Evolutionary conservation across 257 asterid species (phyloP), one percentile per base, ranked within the genome.

Genomic region (Salvia rosmarinus): DNA sequence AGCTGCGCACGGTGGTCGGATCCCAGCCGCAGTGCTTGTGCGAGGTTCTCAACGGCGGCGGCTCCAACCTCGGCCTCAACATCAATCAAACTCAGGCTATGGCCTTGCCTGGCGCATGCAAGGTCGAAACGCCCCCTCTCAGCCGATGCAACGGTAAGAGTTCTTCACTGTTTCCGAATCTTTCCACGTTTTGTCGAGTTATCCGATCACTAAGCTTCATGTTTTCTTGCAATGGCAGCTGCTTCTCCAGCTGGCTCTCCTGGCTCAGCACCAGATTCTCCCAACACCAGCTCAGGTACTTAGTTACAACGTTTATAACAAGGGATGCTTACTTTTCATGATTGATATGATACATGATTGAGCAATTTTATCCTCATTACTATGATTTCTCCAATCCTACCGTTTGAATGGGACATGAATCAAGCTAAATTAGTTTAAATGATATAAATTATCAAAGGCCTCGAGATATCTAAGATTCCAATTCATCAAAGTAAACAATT

Each of bases 21-120:
- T 78, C 89, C 8, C 84, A 87, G 64, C 92, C 98, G 0, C 70
- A 69, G 11, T 92, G 98, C 84, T 62, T 92, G 80, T 90, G 98
- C 17, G 82, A 88, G 52, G 87, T 88, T 21, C 89, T 88, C 7
- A 83, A 69, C 37, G 96, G 97, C 12, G 96, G 87, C 5, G 89
- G 74, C 9, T 78, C 96, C 0, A 79, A 77, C 57, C 80, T 88
- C 4, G 96, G 96, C 64, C 78, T 92, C 16, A 77, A 54, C 67
- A 83, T 92, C 30, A 90, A 90, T 75, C 95, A 90, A 62, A 85
- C 98, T 74, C 95, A 80, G 77, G 98, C 98, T 5, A 57, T 92
- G 19, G 90, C 80, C n/a, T 59, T 92, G 72, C 98, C 98, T 8
- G 71, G 52, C 23, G 87, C 86, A 47, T 92, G 98, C 77, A 85